Evolutionary conservation across 768 basidiomycete species (phyloP), one percentile per base, ranked within the genome.

Genomic region (Panellus pusillus): DNA sequence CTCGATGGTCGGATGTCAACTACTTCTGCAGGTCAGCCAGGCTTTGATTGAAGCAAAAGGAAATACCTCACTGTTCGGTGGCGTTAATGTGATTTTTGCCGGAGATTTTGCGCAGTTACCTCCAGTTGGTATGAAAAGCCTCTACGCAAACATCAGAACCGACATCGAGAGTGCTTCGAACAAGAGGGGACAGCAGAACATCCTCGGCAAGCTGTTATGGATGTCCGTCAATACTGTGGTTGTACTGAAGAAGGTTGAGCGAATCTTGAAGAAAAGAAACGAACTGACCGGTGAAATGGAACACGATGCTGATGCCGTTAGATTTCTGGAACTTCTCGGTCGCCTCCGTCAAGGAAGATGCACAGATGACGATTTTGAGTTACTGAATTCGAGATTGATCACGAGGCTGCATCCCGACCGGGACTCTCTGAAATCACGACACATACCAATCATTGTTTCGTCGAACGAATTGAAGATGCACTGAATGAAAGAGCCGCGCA

Each of bases 1-100:
- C 0, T 77, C 74, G 0, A 73, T 75, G 72, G 56, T 77, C 3
- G 68, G 74, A 3, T 71, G 71, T 19, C 28, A 50, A 0, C 40
- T 75, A 0, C 14, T 77, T 8, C 48, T 18, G 2, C 27, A 67
- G 5, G 67, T 79, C 7, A 68, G 65, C 47, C 51, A 69, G 19
- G 70, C 71, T 0, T 47, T 79, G 0, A 52, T 37, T 0, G 57
- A 61, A 3, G 74, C 71, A 0, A 77, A 71, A 52, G 70, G 65
- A 17, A 63, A 57, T 18, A 42, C 46, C 0, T 14, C 37, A 27
- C 57, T 63, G 0, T 78, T 75, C 62, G 74, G 76, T 6, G 72
- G 73, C 0, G 63, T 77, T 0, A 76, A 71, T 44, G 54, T 77
- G 2, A 72, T 78, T 1, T 74, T 75, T 50, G 72, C 72, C 9